Conservation (phyloP, 2,329 filamentous ascomycete species). For the Hysterium pulicare region DNA sequence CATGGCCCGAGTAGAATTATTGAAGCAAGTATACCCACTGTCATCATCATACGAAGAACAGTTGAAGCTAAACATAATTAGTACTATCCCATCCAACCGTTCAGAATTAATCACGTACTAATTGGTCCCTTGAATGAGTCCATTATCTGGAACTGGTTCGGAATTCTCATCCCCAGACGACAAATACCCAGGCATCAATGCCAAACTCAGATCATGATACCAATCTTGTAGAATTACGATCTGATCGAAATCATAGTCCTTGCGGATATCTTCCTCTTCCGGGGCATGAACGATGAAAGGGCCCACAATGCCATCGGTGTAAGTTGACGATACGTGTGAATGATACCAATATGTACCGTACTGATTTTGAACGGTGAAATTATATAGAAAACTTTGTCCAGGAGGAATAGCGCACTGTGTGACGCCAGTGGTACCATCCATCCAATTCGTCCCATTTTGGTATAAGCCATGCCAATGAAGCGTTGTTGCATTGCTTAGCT, state of each 20-base stretch:
- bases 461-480: slow-evolving; percentile 70
- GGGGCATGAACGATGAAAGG: slow-evolving; percentile 3
- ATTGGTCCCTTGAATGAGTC: not conserved
- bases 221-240: slow-evolving; percentile 10
- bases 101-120: not conserved
- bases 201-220: slow-evolving; percentile 9
- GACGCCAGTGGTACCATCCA: slow-evolving; percentile 67
- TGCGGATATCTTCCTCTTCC: not conserved
- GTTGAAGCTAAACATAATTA: not conserved
- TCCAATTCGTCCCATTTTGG: slow-evolving; percentile 64
- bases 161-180: slow-evolving; percentile 11
- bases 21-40: not conserved
- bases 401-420: slow-evolving; percentile 66
- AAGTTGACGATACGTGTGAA: slow-evolving; percentile 50
- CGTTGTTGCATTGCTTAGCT: slow-evolving; percentile 58
- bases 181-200: slow-evolving; percentile 8
- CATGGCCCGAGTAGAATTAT: not conserved
- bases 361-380: slow-evolving; percentile 54
- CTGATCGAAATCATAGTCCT: slow-evolving; percentile 1
- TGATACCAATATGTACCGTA: slow-evolving; percentile 79
- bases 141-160: not conserved
- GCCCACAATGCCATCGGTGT: not conserved
- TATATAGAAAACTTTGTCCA: slow-evolving; percentile 63
- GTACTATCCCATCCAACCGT: not conserved
- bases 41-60: not conserved